phyloP scores from a whole-genome alignment of 2,329 filamentous ascomycete species.

The Pseudogymnoascus sp. region DNA sequence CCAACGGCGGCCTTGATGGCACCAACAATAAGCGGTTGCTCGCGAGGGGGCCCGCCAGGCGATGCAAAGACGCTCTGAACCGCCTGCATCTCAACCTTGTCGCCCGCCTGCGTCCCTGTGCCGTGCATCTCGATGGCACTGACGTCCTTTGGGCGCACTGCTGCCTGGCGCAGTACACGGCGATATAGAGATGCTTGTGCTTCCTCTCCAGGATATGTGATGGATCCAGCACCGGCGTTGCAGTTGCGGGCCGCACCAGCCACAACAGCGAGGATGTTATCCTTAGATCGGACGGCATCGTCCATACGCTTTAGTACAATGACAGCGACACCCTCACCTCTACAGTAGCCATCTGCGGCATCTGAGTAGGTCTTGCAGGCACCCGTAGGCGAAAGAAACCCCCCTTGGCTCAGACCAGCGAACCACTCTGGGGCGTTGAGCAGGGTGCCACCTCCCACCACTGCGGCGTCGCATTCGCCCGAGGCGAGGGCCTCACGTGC shows the following conservation, averaged over 20 bases:
- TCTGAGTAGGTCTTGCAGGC: constrained; percentile 76
- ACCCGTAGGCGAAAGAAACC: constrained; percentile 69
- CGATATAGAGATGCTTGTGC: constrained; percentile 63
- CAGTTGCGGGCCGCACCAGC: constrained; percentile 68
- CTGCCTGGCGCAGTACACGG: constrained; percentile 57
- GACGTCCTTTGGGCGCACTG: constrained; percentile 65
- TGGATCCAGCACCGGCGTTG: constrained; percentile 51
- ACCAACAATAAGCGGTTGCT: constrained; percentile 9
- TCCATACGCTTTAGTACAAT: constrained; percentile 43
- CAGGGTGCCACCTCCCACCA: constrained; percentile 70
- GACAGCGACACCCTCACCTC: constrained; percentile 39
- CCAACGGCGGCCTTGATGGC: constrained; percentile 11
- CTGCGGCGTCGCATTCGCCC: constrained; percentile 71
- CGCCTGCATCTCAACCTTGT: constrained; percentile 69
- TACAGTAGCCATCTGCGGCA: constrained; percentile 48
- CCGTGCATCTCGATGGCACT: constrained; percentile 83
- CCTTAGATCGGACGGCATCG: constrained; percentile 59
- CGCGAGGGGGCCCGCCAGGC: neutral
- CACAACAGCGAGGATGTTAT: constrained; percentile 33
- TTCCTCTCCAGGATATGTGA: constrained; percentile 69
- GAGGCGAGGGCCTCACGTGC: constrained; percentile 66
- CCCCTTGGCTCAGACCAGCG: constrained; percentile 63
- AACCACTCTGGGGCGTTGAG: constrained; percentile 77
- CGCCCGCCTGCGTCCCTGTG: constrained; percentile 75
- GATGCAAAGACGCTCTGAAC: constrained; percentile 55